Evolutionary conservation across 148 eudicot genomes (phyloP).

Genomic region (Chenopodium suecicum): DNA sequence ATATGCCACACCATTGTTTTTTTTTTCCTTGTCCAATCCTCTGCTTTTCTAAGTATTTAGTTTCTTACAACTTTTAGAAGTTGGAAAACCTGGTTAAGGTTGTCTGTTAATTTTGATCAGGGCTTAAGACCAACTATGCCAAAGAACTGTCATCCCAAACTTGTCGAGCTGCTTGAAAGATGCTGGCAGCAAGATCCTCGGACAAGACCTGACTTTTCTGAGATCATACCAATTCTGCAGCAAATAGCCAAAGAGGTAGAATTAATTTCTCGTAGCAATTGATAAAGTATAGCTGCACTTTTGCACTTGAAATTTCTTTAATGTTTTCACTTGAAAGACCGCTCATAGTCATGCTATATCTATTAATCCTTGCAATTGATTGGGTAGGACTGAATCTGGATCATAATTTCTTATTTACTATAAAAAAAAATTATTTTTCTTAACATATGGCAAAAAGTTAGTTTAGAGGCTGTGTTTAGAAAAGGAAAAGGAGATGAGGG

Average conservation of each 20-base stretch:
- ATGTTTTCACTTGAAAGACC: background rate
- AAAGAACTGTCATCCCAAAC: slow-evolving; percentile 62
- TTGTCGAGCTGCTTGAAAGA: slow-evolving; percentile 80
- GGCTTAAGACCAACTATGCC: slow-evolving; percentile 87
- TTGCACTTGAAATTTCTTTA: background rate
- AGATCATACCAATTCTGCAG: slow-evolving; percentile 59
- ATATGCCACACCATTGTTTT: background rate
- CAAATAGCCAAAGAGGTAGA: slow-evolving; percentile 80
- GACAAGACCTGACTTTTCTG: slow-evolving; percentile 83
- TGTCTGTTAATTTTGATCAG: slow-evolving; percentile 38
- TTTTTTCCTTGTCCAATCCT: background rate
- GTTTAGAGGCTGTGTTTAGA: no score
- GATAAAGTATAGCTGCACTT: background rate
- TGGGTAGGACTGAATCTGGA: background rate
- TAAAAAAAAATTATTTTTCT: no score
- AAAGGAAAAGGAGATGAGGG: background rate
- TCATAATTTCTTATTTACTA: background rate
- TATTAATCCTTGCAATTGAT: background rate
- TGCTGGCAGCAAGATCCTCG: slow-evolving; percentile 98
- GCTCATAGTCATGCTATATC: no score
- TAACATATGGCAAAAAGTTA: no score
- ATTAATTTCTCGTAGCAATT: background rate
- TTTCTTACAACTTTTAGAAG: background rate
- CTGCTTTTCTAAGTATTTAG: background rate
- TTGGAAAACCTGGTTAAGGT: background rate